phyloP scores from a whole-genome alignment of 2,329 filamentous ascomycete species.

The Ophiocordyceps polyrhachis-furcata region DNA sequence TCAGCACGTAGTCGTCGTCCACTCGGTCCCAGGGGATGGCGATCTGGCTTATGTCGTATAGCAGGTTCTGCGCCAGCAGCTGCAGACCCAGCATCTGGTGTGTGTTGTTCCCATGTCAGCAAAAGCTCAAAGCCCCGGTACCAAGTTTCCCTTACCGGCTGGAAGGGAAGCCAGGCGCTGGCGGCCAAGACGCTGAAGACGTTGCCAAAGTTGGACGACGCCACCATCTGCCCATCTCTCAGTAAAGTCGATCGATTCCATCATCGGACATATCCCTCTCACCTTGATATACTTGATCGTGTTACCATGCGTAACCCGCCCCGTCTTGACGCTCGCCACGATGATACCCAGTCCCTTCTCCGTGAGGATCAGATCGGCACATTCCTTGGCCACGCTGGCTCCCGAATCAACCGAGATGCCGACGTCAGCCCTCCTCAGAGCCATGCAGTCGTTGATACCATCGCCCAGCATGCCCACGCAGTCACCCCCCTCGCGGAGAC shows the following conservation, averaged over 20 bases:
- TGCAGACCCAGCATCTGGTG: slow-evolving; percentile 11
- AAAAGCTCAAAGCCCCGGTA: too few species aligned
- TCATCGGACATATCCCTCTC: neutral
- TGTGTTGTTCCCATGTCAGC: too few species aligned
- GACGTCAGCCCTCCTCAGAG: slow-evolving; percentile 9
- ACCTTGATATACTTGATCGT: slow-evolving; percentile 13
- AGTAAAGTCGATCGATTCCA: neutral
- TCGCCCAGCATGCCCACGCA: slow-evolving; percentile 13
- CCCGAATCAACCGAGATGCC: slow-evolving; percentile 14
- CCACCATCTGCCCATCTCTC: too few species aligned
- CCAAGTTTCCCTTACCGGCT: slow-evolving; percentile 4
- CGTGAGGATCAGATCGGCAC: slow-evolving; percentile 11
- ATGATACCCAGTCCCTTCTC: slow-evolving; percentile 12
- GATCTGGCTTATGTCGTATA: slow-evolving; percentile 13
- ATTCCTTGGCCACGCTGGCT: slow-evolving; percentile 11
- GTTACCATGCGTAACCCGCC: slow-evolving; percentile 10
- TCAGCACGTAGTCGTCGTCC: slow-evolving; percentile 9
- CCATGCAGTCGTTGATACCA: slow-evolving; percentile 13
- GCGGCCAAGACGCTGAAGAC: slow-evolving; percentile 11
- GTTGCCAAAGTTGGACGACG: slow-evolving; percentile 13
- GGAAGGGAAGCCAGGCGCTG: slow-evolving; percentile 11
- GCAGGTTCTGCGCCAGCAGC: slow-evolving; percentile 10
- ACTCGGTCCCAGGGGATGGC: slow-evolving; percentile 12
- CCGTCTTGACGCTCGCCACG: slow-evolving; percentile 8
- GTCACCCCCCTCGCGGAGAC: slow-evolving; percentile 7